Evolutionary conservation across 441 rosid genomes (phyloP).

Genomic region (Bocquillonia castaneifolia): DNA sequence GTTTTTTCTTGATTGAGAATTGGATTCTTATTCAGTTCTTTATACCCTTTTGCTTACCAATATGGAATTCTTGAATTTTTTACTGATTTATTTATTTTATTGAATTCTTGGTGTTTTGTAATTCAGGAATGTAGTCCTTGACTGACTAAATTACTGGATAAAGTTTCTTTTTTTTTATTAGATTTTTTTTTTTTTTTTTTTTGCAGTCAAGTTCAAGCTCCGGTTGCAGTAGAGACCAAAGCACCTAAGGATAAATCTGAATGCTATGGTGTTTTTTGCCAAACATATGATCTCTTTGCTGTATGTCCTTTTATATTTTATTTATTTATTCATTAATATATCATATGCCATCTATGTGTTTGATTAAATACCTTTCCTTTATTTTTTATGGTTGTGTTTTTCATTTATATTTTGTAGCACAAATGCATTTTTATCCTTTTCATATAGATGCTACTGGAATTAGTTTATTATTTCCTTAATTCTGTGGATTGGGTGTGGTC

Average conservation of each 20-base stretch:
- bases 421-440: background rate
- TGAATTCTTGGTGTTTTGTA: background rate
- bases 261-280: constrained; percentile 87
- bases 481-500: background rate
- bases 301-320: constrained; percentile 31
- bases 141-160: background rate
- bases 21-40: too few relatives aligned
- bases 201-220: constrained; percentile 45
- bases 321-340: background rate
- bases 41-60: too few relatives aligned
- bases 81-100: too few relatives aligned
- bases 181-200: background rate
- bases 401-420: background rate
- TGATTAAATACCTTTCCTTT: background rate
- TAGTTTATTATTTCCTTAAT: background rate
- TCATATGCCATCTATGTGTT: background rate
- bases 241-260: constrained; percentile 46
- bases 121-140: background rate
- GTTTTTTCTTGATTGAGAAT: background rate
- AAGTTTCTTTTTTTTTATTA: background rate
- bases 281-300: constrained; percentile 83
- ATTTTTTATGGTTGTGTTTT: background rate
- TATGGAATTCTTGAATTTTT: too few relatives aligned
- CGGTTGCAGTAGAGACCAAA: constrained; percentile 43
- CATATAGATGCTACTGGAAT: too few relatives aligned